Percentiles rank a stretch among this genome's conserved stretches.
phyloP scores from a whole-genome alignment of 176 grass and related monocot species.

The Cymbopogon citratus region DNA sequence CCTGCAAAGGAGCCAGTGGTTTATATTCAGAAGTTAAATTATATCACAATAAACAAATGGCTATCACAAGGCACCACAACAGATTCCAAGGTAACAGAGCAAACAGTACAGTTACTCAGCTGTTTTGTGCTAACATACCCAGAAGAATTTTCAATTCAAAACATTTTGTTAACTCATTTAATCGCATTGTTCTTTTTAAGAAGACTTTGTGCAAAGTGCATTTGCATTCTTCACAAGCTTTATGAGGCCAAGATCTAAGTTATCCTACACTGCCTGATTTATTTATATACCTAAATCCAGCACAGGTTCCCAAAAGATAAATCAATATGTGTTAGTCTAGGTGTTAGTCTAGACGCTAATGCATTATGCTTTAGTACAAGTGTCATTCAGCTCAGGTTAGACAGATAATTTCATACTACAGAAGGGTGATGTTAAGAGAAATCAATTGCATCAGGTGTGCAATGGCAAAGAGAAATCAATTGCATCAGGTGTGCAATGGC shows the following conservation, averaged over 20 bases:
- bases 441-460: not conserved
- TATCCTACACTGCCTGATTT: not conserved
- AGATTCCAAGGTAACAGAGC: not conserved
- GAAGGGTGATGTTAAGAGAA: not conserved
- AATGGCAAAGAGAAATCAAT: not conserved
- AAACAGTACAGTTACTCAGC: not conserved
- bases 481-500: not conserved
- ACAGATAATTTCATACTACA: not conserved
- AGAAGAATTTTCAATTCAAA: not conserved
- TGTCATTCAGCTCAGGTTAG: not conserved
- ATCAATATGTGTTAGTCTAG: not conserved
- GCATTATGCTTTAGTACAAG: not conserved
- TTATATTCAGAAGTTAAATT: constrained; percentile 1
- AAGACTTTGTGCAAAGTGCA: not conserved
- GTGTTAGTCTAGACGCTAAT: not conserved
- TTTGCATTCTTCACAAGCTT: not conserved
- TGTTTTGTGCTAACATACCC: not conserved
- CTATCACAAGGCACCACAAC: not conserved
- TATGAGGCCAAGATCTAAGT: not conserved
- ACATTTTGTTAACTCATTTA: not conserved
- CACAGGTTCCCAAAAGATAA: not conserved
- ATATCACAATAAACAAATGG: not conserved
- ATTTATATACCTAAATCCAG: not conserved
- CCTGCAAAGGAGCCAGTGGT: constrained; percentile 36
- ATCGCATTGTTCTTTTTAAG: not conserved